Conservation (phyloP, 371 early-diverging fungal genomes). For the Mortierella sp. region DNA sequence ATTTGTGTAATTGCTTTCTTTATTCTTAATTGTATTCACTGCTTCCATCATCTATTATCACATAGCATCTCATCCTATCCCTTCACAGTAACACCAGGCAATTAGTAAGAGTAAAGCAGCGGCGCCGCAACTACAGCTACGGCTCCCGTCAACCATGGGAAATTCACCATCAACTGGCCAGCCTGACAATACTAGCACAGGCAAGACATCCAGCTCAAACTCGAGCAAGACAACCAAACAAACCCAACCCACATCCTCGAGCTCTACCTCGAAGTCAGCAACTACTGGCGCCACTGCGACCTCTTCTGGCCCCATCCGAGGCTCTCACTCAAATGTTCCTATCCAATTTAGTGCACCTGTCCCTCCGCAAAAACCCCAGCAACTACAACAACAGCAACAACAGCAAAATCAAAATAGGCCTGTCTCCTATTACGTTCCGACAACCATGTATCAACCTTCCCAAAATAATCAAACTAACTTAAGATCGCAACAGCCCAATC, state of each 20-base stretch:
- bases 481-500: slow-evolving; percentile 13
- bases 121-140: no score
- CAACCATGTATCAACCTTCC: slow-evolving; percentile 1
- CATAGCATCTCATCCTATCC: no score
- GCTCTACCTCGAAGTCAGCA: not conserved
- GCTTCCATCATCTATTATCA: no score
- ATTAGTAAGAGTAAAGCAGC: no score
- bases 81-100: no score
- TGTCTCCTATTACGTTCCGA: slow-evolving; percentile 10
- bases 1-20: no score
- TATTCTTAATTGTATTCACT: no score
- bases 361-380: not conserved
- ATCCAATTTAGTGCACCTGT: slow-evolving; percentile 18
- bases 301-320: slow-evolving; percentile 19
- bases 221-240: slow-evolving; percentile 11
- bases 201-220: slow-evolving; percentile 6
- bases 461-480: not conserved
- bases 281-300: slow-evolving; percentile 1
- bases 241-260: slow-evolving; percentile 1
- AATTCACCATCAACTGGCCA: slow-evolving; percentile 31
- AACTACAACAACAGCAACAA: slow-evolving; percentile 1
- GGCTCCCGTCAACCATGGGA: slow-evolving; percentile 39
- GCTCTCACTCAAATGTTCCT: slow-evolving; percentile 40
- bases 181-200: slow-evolving; percentile 6
- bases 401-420: slow-evolving; percentile 11